Evolutionary conservation across 2,329 filamentous ascomycete genomes (phyloP), one percentile per base, ranked within the genome.

Genomic region (Sphaerulina vaccinii): DNA sequence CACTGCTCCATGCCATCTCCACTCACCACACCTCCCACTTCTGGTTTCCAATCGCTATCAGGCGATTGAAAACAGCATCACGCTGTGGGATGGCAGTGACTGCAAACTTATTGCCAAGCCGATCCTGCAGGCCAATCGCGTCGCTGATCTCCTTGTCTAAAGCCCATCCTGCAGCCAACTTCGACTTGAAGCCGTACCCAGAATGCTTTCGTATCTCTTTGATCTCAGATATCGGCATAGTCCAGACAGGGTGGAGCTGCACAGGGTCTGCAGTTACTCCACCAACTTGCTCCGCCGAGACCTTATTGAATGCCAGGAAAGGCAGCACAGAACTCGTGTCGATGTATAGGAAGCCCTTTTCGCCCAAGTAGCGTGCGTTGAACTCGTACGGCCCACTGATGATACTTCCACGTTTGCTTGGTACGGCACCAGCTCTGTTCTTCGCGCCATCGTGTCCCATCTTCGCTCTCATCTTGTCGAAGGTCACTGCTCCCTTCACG

Each of bases 111-210:
- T 49, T 29, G 7, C 46, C 46, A 27, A 18, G n/a, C 19, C 22
- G 15, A 18, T 40, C 36, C 11, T 19, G 23, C 19, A 49, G 9
- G 22, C 46, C 36, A 5, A 49, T 9, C 19, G 19, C 13, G 38
- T 49, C 46, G 37, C 35, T 40, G 8, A 49, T 35, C 16, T 40
- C 35, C 19, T 49, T 13, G 15, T 49, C 46, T 2, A 49, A 23
- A 13, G 46, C 46, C 46, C 46, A 49, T 10, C 46, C 46, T 5
- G 46, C 46, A 10, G 23, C 24, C 21, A 49, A 3, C 36, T 49
- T 49, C 46, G 46, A 27, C 21, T 49, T 49, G 46, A 49, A 49
- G n/a, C 46, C 46, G 21, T 49, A 49, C 4, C 46, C 46, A 18
- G 36, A 41, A 18, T 49, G 46, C 36, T 49, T 49, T n/a, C 46